Evolutionary conservation across 1,139 yeast genomes (phyloP), one percentile per base, ranked within the genome.

Genomic region (Citeromyces siamensis): DNA sequence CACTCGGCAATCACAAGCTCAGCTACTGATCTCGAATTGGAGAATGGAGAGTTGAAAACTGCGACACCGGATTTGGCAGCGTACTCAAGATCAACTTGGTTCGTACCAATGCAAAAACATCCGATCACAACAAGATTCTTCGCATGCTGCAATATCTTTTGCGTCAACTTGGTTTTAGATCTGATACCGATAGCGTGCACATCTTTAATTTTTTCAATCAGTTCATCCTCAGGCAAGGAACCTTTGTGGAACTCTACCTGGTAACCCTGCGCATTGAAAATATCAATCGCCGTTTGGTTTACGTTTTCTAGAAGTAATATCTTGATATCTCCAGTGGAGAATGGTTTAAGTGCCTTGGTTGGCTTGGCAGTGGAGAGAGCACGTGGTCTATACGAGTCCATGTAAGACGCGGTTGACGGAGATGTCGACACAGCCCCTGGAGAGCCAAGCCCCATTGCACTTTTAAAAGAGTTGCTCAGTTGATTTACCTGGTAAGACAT

Each of bases 61-160:
- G 97, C 88, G 59, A 88, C 73, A 65, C 99, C 99, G 37, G 74
- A 71, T 53, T 79, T 75, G 45, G 97, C 96, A 42, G 99, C 99
- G 51, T 59, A 82, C 46, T 82, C 84, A 48, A 90, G 71, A 58
- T 90, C 93, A 41, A 90, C 99, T 66, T 90, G 99, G 65, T 90
- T 90, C 41, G 98, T 93, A 53, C 99, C 99, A 52, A 90, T 90
- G 69, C 99, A 90, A 81, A 90, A 90, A 66, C 99, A 90, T 41
- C 99, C 99, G 60, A 93, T 68, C 33, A 75, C 88, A 23, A 84
- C 85, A 60, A 90, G 70, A 64, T 90, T 84, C 57, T 78, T 80
- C 39, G 98, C 98, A 49, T 82, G 84, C 46, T 74, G 69, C 51
- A 90, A 68, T 28, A 90, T 74, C 43, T 75, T 77, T 49, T 74